phyloP scores from a whole-genome alignment of 2,329 filamentous ascomycete genomes.

The Fulvia fulva region DNA sequence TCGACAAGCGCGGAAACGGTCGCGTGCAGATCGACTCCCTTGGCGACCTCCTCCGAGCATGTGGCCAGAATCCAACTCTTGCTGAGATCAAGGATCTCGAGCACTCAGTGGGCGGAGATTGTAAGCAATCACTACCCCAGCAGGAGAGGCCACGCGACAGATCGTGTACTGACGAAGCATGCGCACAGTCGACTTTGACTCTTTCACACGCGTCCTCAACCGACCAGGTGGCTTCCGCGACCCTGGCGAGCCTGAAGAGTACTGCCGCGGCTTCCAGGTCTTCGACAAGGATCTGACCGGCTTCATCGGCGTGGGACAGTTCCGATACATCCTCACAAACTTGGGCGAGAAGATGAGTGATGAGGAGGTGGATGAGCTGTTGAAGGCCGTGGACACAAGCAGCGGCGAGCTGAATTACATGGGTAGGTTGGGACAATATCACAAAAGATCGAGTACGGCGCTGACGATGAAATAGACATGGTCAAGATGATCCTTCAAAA shows the following conservation, averaged over 20 bases:
- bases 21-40: conserved; percentile 82
- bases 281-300: conserved; percentile 99
- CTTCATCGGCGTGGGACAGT: conserved; percentile 94
- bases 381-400: conserved; percentile 96
- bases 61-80: conserved; percentile 95
- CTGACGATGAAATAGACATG: conserved; percentile 30
- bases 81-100: conserved; percentile 90
- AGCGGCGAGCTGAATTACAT: conserved; percentile 97
- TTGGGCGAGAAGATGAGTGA: conserved; percentile 99
- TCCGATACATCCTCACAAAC: conserved; percentile 96
- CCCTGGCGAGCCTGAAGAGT: conserved; percentile 94
- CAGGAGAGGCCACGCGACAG: not conserved
- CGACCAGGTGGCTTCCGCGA: conserved; percentile 97
- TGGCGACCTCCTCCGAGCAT: conserved; percentile 90
- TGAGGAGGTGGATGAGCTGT: conserved; percentile 95
- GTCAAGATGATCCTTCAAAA: conserved; percentile 41
- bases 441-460: not conserved
- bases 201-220: conserved; percentile 95
- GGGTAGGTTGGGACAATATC: conserved; percentile 52
- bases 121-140: conserved; percentile 54
- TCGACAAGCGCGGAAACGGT: conserved; percentile 98
- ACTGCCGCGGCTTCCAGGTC: conserved; percentile 97
- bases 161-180: conserved; percentile 3
- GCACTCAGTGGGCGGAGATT: conserved; percentile 83
- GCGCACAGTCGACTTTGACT: conserved; percentile 87